Evolutionary conservation across 805 yeast species (phyloP), one percentile per base, ranked within the genome.

Genomic region (Candida manassasensis): DNA sequence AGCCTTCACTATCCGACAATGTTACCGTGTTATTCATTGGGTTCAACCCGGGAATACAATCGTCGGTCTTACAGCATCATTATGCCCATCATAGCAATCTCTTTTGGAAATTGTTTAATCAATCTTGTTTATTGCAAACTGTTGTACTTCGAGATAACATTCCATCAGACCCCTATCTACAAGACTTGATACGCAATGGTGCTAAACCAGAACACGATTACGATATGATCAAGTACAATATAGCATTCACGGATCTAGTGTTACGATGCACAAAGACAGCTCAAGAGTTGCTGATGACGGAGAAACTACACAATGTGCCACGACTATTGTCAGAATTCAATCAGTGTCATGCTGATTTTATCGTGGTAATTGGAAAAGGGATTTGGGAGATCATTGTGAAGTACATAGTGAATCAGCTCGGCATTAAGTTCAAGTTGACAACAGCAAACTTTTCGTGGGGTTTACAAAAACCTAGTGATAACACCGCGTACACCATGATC

Each of bases 181-280:
- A 32, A 5, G 27, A 37, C 6, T 34, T 55, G 3, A 17, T 54
- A 1, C 37, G 30, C 10, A 24, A 37, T 8, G 44, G 38, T 2
- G 40, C 36, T 11, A 47, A 45, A 29, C 51, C 69, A 2, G 41
- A 35, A 3, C 57, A 64, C 27, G 83, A 79, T 39, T 73, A 61
- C 38, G 44, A 44, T 1, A 48, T 79, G 7, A 49, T 63, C 1
- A 51, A 59, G 10, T 72, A 64, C 43, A 55, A 63, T 3, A 68
- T 81, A 3, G 93, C 90, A 0, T 81, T 84, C 53, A 79, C 89
- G 0, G 90, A 84, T 44, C 59, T 84, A 42, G 83, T 81, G 2
- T 57, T 71, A 25, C 53, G 90, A 29, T 78, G 86, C 16, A 82
- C 89, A 0, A 62, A 62, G 32, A 68, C 75, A 5, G 79, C 79